Evolutionary conservation across 805 yeast species (phyloP).

Genomic region (Nakazawaea holstii): DNA sequence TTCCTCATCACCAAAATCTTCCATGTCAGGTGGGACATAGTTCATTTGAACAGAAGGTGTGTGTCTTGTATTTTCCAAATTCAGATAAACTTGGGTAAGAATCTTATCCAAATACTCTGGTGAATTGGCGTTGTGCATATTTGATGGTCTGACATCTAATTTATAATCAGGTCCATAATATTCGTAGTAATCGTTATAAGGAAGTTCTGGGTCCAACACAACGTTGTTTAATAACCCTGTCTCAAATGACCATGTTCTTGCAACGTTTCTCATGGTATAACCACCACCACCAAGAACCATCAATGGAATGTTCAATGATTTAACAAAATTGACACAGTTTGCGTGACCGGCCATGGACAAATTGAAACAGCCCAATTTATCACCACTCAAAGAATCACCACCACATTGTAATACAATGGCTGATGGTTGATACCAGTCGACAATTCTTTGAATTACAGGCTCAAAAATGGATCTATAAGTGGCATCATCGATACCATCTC

Average conservation of each 20-base stretch:
- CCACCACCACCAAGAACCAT: conserved; percentile 98
- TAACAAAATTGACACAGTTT: conserved; percentile 86
- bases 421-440: conserved; percentile 89
- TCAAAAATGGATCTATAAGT: conserved; percentile 81
- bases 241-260: conserved; percentile 93
- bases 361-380: conserved; percentile 92
- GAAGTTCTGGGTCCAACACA: conserved; percentile 68
- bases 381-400: conserved; percentile 95
- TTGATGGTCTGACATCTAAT: conserved; percentile 89
- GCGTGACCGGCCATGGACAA: conserved; percentile 93
- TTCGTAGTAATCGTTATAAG: conserved; percentile 94
- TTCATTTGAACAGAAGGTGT: conserved; percentile 97
- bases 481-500: conserved; percentile 93
- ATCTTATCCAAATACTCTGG: conserved; percentile 89
- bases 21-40: conserved; percentile 83
- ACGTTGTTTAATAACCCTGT: conserved; percentile 83
- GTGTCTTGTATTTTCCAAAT: conserved; percentile 83
- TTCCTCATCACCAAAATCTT: conserved; percentile 70
- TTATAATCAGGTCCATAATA: conserved; percentile 97
- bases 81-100: conserved; percentile 66
- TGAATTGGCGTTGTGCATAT: conserved; percentile 94
- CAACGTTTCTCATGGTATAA: conserved; percentile 94
- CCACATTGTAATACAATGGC: conserved; percentile 98
- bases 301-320: conserved; percentile 80
- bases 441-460: conserved; percentile 72